Conservation (phyloP, 1,284 basidiomycete genomes). For the Ustilago xerochloae region DNA sequence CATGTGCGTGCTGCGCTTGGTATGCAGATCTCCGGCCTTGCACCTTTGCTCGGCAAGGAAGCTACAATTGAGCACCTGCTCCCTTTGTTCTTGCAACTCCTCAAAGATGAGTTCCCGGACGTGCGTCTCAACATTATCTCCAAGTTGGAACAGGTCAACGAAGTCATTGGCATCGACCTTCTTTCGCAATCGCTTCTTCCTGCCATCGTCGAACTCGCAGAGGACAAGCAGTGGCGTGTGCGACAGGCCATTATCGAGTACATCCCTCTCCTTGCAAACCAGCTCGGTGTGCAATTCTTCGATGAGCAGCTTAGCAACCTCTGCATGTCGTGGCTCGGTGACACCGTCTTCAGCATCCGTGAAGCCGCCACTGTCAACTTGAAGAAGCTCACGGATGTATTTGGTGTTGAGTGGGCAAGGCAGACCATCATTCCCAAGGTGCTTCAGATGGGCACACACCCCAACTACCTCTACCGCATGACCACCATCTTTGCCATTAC, state of each 20-base stretch:
- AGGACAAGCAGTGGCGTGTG: slow-evolving; percentile 99
- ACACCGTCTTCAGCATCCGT: slow-evolving; percentile 97
- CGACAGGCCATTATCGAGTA: slow-evolving; percentile 99
- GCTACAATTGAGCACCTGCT: slow-evolving; percentile 96
- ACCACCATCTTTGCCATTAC: slow-evolving; percentile 99
- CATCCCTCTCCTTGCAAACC: slow-evolving; percentile 93
- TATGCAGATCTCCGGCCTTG: slow-evolving; percentile 96
- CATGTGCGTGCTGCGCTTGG: slow-evolving; percentile 97
- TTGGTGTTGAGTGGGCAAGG: slow-evolving; percentile 97
- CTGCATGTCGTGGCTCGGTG: slow-evolving; percentile 99
- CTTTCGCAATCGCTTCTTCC: slow-evolving; percentile 95
- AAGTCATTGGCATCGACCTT: slow-evolving; percentile 95
- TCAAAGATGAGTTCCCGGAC: slow-evolving; percentile 99
- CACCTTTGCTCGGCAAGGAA: slow-evolving; percentile 92
- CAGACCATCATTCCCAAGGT: slow-evolving; percentile 96
- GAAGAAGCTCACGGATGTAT: slow-evolving; percentile 97
- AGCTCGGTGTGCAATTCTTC: slow-evolving; percentile 96
- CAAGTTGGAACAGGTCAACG: slow-evolving; percentile 96
- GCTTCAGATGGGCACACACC: slow-evolving; percentile 95
- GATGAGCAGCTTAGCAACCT: slow-evolving; percentile 96
- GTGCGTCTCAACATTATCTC: slow-evolving; percentile 98
- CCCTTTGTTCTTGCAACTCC: slow-evolving; percentile 91
- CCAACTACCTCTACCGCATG: slow-evolving; percentile 98
- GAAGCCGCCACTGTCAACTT: slow-evolving; percentile 97
- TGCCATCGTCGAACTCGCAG: slow-evolving; percentile 96